Conservation (phyloP, 805 yeast species). For the Metschnikowia lachancei region DNA sequence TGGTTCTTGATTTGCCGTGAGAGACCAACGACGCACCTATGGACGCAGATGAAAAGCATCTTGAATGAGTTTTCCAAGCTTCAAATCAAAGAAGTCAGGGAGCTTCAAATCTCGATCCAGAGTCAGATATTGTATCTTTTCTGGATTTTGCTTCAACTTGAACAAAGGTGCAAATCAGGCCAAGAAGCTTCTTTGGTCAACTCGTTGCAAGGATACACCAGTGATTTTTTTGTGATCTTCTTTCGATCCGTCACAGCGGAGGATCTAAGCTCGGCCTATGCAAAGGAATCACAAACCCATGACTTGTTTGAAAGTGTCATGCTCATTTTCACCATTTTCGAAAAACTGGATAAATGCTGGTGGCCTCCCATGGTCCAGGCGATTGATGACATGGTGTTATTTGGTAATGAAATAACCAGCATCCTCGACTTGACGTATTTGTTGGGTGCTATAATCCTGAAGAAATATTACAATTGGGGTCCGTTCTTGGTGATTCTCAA, state of each 20-base stretch:
- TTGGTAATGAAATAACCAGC: conserved; percentile 9
- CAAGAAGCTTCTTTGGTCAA: not conserved
- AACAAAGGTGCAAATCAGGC: not conserved
- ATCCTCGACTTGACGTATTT: conserved; percentile 21
- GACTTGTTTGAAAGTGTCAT: conserved; percentile 22
- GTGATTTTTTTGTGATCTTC: conserved; percentile 24
- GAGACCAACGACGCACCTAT: conserved; percentile 20
- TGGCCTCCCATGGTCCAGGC: conserved; percentile 29
- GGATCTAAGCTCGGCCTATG: conserved; percentile 11
- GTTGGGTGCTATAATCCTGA: conserved; percentile 19
- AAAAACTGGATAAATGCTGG: conserved; percentile 19
- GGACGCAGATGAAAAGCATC: conserved; percentile 16
- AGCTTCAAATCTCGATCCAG: conserved; percentile 10
- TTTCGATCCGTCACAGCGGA: conserved; percentile 20
- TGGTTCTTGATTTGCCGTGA: conserved; percentile 37
- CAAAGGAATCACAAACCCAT: conserved; percentile 2
- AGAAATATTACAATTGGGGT: conserved; percentile 23
- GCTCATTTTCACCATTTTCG: conserved; percentile 21
- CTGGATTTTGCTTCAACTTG: conserved; percentile 13
- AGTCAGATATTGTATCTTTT: conserved; percentile 15
- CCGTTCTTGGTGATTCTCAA: conserved; percentile 25
- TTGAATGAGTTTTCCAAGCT: conserved; percentile 19
- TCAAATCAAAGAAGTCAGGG: conserved; percentile 17
- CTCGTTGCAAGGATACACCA: conserved; percentile 2
- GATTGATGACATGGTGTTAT: conserved; percentile 12